Conservation (phyloP, 805 yeast species). For the Teunomyces stri region DNA sequence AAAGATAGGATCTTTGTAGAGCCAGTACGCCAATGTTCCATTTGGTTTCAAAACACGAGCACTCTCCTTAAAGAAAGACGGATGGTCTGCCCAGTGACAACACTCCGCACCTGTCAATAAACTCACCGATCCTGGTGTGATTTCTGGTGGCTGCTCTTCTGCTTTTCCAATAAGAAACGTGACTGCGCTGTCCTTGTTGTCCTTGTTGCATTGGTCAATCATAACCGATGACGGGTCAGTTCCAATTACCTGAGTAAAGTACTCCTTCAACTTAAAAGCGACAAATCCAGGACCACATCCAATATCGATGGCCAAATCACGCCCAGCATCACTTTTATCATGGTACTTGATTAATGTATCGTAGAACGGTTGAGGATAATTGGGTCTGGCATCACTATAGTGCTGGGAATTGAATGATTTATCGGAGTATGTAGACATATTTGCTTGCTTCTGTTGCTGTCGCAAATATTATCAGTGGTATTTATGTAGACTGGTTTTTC, state of each 20-base stretch:
- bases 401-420: slow-evolving; percentile 47
- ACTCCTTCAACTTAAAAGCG: slow-evolving; percentile 47
- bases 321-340: slow-evolving; percentile 14
- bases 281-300: slow-evolving; percentile 86
- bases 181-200: slow-evolving; percentile 14
- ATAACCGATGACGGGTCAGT: slow-evolving; percentile 59
- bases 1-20: slow-evolving; percentile 72
- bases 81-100: slow-evolving; percentile 78
- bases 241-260: slow-evolving; percentile 55
- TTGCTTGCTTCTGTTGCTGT: background rate
- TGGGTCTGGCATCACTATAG: slow-evolving; percentile 63
- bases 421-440: slow-evolving; percentile 65
- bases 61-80: slow-evolving; percentile 49
- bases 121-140: slow-evolving; percentile 44
- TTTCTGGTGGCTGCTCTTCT: slow-evolving; percentile 22
- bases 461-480: background rate
- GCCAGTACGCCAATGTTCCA: slow-evolving; percentile 69
- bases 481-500: background rate
- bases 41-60: slow-evolving; percentile 49
- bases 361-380: slow-evolving; percentile 56
- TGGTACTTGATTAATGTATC: slow-evolving; percentile 42
- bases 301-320: slow-evolving; percentile 51
- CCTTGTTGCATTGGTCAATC: slow-evolving; percentile 38
- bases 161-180: slow-evolving; percentile 24
- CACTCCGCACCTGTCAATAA: slow-evolving; percentile 79